Conservation (phyloP, 352 stramenopile species). For the Globisporangium nagaii region DNA sequence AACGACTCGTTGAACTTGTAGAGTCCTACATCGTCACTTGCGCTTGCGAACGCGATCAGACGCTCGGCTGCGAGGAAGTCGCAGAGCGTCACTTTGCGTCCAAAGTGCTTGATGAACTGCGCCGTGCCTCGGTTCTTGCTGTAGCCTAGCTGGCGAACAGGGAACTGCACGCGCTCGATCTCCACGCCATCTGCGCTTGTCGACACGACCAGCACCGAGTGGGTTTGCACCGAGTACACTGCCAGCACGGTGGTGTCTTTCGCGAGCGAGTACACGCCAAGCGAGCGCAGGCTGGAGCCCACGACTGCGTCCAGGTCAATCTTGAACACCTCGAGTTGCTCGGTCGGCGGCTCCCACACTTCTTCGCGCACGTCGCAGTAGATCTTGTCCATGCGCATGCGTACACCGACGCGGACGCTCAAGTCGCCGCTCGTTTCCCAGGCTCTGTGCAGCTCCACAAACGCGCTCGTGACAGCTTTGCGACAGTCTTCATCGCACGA, state of each 20-base stretch:
- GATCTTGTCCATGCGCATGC: not conserved
- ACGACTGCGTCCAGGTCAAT: not conserved
- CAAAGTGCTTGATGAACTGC: not conserved
- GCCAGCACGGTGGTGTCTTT: not conserved
- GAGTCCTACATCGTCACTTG: not conserved
- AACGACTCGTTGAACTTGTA: constrained; percentile 18
- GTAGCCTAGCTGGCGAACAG: not conserved
- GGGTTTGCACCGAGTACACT: constrained; percentile 8
- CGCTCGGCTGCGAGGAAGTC: constrained; percentile 1
- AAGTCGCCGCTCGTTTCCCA: constrained; percentile 1
- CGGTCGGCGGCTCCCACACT: constrained; percentile 6
- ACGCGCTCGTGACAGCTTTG: not conserved
- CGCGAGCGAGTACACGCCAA: constrained; percentile 2
- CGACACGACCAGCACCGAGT: constrained; percentile 4
- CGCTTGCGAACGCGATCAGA: constrained; percentile 4
- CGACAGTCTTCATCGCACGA: constrained; percentile 3
- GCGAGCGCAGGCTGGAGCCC: not conserved
- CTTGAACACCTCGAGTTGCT: constrained; percentile 14
- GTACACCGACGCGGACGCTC: not conserved
- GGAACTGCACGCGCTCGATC: constrained; percentile 12
- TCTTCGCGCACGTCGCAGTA: constrained; percentile 8
- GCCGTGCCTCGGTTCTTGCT: too few species aligned
- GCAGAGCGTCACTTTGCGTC: not conserved
- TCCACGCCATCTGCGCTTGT: not conserved
- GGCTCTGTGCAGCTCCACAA: not conserved